Evolutionary conservation across 2,329 filamentous ascomycete genomes (phyloP).

Genomic region (Stachybotrys elegans): DNA sequence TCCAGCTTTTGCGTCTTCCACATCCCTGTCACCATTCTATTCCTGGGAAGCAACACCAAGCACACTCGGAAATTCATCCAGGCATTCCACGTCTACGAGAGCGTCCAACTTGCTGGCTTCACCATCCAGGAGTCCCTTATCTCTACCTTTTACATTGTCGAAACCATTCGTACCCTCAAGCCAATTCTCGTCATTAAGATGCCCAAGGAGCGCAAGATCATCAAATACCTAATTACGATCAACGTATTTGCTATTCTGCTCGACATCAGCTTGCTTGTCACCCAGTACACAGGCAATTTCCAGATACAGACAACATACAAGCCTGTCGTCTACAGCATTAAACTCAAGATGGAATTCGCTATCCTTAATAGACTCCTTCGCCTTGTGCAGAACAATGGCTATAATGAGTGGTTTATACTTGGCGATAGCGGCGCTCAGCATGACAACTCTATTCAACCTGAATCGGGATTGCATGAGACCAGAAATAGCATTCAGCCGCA

Average conservation of each 20-base stretch:
- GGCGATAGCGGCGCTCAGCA: too few relatives aligned
- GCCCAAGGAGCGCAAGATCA: neutral
- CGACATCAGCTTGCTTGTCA: constrained; percentile 28
- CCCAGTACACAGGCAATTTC: constrained; percentile 22
- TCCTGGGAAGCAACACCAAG: constrained; percentile 40
- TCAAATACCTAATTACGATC: constrained; percentile 31
- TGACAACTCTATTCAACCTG: too few relatives aligned
- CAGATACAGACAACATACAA: constrained; percentile 25
- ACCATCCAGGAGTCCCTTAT: constrained; percentile 46
- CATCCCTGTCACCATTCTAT: constrained; percentile 45
- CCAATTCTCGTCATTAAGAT: neutral
- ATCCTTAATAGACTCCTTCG: constrained; percentile 22
- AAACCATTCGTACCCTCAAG: constrained; percentile 39
- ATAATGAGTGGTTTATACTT: too few relatives aligned
- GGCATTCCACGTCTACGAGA: constrained; percentile 39
- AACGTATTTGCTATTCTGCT: constrained; percentile 36
- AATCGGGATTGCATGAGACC: too few relatives aligned
- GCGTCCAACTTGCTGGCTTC: constrained; percentile 47
- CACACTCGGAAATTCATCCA: constrained; percentile 1
- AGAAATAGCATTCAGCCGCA: neutral
- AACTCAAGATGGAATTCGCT: constrained; percentile 27
- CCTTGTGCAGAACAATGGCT: neutral
- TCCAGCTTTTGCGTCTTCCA: constrained; percentile 45
- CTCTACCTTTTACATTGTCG: constrained; percentile 43
- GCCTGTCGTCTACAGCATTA: constrained; percentile 24